Evolutionary conservation across 495 filamentous ascomycete species (phyloP), one percentile per base, ranked within the genome.

Genomic region (Penicillium coprophilum): DNA sequence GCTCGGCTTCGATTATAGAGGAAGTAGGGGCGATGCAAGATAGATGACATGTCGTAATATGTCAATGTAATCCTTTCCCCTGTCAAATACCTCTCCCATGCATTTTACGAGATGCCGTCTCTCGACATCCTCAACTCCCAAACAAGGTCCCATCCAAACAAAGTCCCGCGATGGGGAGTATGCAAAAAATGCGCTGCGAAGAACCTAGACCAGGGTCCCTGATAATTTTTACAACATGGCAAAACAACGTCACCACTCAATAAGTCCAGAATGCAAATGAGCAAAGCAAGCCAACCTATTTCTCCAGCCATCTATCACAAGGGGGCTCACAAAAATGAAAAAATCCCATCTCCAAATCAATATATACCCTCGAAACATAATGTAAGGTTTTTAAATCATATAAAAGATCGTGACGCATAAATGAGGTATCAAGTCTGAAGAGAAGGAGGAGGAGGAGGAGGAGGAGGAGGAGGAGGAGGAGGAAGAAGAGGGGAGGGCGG

Each of bases 221-320:
- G 27, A 44, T 45, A n/a, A 6, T 27, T 43, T 44, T 6, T 45
- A 53, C 39, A 53, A 12, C 20, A 17, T 40, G 3, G 8, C 39
- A 19, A 38, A 38, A 19, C 13, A 13, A 38, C 34, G 34, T 17
- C 34, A 5, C 34, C 15, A 7, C 34, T n/a, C 12, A 23, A 39
- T 7, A 38, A 11, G 15, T 50, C 13, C 8, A 27, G 31, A 30
- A 55, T 55, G 41, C 30, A 46, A 46, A 12, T 36, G 20, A 21
- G 46, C 41, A 41, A 36, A 23, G 45, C 43, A 21, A 56, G 17
- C 53, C 53, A 41, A 45, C 53, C 41, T 24, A 27, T 45, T 41
- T 39, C 21, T 49, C 12, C 23, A 23, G 3, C 30, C 2, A 13
- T 56, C 53, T 40, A 56, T 32, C 6, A 6, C 6, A 12, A 12